Conservation (phyloP, 805 yeast genomes). For the Lachancea lanzarotensis region DNA sequence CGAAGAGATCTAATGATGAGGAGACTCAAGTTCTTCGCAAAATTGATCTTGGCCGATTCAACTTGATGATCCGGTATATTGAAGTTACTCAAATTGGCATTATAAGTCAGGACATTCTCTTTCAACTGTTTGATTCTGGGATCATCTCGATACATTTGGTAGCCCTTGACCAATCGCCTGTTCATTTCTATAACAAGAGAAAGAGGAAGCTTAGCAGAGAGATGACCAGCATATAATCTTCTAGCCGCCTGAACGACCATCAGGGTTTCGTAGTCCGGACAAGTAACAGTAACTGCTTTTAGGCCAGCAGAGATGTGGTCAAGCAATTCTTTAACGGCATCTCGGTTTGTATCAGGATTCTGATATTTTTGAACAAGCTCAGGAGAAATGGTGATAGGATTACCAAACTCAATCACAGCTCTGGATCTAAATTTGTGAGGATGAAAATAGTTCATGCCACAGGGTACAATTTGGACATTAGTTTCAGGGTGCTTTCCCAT, state of each 20-base stretch:
- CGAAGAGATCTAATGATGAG: slow-evolving; percentile 52
- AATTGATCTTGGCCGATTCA: slow-evolving; percentile 47
- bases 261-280: slow-evolving; percentile 83
- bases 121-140: slow-evolving; percentile 59
- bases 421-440: slow-evolving; percentile 93
- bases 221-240: slow-evolving; percentile 74
- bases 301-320: slow-evolving; percentile 67
- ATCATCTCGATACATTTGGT: slow-evolving; percentile 62
- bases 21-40: slow-evolving; percentile 43
- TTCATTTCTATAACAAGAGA: slow-evolving; percentile 87
- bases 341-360: slow-evolving; percentile 56
- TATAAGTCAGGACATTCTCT: slow-evolving; percentile 61
- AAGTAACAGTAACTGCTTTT: slow-evolving; percentile 78
- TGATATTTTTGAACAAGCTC: slow-evolving; percentile 61
- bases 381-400: slow-evolving; percentile 63
- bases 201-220: slow-evolving; percentile 64
- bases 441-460: slow-evolving; percentile 96
- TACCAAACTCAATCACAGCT: slow-evolving; percentile 92
- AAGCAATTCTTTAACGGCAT: slow-evolving; percentile 65
- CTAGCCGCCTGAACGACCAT: slow-evolving; percentile 90
- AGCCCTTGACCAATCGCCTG: slow-evolving; percentile 78
- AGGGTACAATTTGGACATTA: slow-evolving; percentile 84
- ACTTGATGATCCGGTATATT: slow-evolving; percentile 49
- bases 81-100: slow-evolving; percentile 62
- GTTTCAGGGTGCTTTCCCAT: slow-evolving; percentile 69